Base-by-base conservation (phyloP, 2,329 filamentous ascomycete species). In the Keithomyces neogunnii region DNA sequence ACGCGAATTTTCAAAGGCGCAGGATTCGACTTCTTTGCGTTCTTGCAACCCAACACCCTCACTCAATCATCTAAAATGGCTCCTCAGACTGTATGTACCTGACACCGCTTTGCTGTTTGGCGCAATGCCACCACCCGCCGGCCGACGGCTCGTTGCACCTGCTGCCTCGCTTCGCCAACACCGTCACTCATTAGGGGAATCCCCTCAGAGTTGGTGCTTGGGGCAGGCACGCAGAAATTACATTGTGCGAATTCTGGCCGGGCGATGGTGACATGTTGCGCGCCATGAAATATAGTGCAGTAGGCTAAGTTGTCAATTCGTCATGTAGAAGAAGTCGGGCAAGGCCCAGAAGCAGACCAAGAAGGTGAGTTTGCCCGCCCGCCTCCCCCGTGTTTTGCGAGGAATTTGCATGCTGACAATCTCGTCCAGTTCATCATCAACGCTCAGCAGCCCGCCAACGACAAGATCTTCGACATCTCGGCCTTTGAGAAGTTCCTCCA, bases 401-500 rank as follows among this genome's bases (percentile, higher is more conserved):
- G 29, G 8, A 8, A 4, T 9, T 29, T 19, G n/a, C 19, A 19
- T 44, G 28, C 40, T 44, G 28, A 44, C 40, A 36, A n/a, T 3
- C 33, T 19, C 55, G 50, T 64, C 5, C 38, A 95, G 92, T 99
- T 89, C 86, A 86, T 95, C 81, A 97, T 99, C 88, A 95, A 99
- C 81, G 92, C 91, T 75, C 91, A 89, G 69, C 92, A 97, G 80
- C 93, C 93, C 68, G 91, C 91, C 65, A 88, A 84, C 80, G 93
- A 99, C 84, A 97, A 97, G 86, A 99, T 99, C 84, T 97, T 99
- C 85, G 93, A 99, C 75, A 85, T 96, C 73, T 85, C 88, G 67
- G 91, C 91, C 64, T 99, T 99, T 75, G 91, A 96, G 81, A 97
- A 97, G 85, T 99, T 99, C 88, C 88, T 99, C 59, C 91, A 96